These are phyloP conservation scores for Penicillium sp. DNA, from an alignment of 2,329 filamentous ascomycete species.

Conservation along the genomic window DNA sequence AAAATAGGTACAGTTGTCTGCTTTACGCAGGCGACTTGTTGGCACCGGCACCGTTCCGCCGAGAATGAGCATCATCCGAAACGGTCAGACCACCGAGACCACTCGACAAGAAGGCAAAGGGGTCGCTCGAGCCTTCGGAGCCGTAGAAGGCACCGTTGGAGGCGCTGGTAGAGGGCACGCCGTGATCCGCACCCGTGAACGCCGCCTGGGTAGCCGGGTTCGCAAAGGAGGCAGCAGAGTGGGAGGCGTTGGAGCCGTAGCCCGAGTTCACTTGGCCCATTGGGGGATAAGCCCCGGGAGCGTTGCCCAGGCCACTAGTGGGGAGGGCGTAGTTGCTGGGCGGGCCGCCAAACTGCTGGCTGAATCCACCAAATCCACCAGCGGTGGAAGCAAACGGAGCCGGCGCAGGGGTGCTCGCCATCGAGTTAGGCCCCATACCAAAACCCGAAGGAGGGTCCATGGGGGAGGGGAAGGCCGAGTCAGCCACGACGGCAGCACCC, in stretches of 20 bases:
- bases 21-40: constrained; percentile 47
- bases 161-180: constrained; percentile 70
- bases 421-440: constrained; percentile 81
- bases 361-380: constrained; percentile 64
- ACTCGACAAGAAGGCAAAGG: constrained; percentile 62
- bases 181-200: constrained; percentile 84
- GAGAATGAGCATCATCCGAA: constrained; percentile 45
- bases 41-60: constrained; percentile 46
- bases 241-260: constrained; percentile 72
- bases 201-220: constrained; percentile 91
- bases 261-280: constrained; percentile 68
- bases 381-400: constrained; percentile 70
- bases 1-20: constrained; percentile 14
- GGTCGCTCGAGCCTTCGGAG: constrained; percentile 55
- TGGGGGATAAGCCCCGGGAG: constrained; percentile 73
- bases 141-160: constrained; percentile 70
- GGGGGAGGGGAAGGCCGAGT: constrained; percentile 83
- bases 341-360: constrained; percentile 78
- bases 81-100: constrained; percentile 61
- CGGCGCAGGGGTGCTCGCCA: constrained; percentile 76
- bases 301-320: constrained; percentile 71
- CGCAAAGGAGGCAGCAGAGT: constrained; percentile 83
- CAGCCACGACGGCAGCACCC: constrained; percentile 88
- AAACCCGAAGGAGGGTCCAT: constrained; percentile 85
- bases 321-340: constrained; percentile 85